phyloP scores from a whole-genome alignment of 306 rosid genomes.

The Cicer yamashitae region DNA sequence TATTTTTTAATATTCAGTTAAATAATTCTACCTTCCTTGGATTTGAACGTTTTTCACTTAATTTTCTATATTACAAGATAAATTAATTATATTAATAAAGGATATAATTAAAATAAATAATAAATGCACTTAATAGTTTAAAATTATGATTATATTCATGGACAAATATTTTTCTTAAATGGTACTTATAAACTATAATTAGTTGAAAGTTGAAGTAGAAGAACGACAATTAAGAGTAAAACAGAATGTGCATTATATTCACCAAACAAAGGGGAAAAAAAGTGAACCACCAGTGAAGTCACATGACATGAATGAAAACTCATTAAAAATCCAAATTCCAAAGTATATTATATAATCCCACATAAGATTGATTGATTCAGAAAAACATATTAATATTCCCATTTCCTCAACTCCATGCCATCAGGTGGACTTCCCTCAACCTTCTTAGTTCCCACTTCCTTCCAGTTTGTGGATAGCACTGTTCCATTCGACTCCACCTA shows the following conservation, averaged over 20 bases:
- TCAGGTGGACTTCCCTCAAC: conserved; percentile 98
- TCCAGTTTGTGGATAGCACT: conserved; percentile 95
- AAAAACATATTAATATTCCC: conserved; percentile 63
- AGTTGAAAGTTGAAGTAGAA: neutral
- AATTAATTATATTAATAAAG: too few species aligned
- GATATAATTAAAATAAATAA: too few species aligned
- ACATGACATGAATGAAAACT: conserved; percentile 7
- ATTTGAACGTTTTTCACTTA: too few species aligned
- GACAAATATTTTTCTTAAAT: too few species aligned
- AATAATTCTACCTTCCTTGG: too few species aligned
- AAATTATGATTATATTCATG: too few species aligned
- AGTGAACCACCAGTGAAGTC: neutral
- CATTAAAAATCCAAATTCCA: conserved; percentile 30
- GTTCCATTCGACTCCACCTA: conserved; percentile 95
- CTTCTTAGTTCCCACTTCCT: conserved; percentile 89
- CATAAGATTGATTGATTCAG: conserved; percentile 11
- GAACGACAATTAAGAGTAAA: neutral
- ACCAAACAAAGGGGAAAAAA: neutral
- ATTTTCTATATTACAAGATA: too few species aligned
- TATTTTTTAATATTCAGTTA: too few species aligned
- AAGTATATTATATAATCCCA: conserved; percentile 37
- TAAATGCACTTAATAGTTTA: too few species aligned
- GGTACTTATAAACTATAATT: too few species aligned
- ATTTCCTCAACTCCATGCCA: conserved; percentile 95
- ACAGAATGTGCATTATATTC: conserved; percentile 28